Evolutionary conservation across 2,329 filamentous ascomycete genomes (phyloP).

Genomic region (Epichloe gansuensis): DNA sequence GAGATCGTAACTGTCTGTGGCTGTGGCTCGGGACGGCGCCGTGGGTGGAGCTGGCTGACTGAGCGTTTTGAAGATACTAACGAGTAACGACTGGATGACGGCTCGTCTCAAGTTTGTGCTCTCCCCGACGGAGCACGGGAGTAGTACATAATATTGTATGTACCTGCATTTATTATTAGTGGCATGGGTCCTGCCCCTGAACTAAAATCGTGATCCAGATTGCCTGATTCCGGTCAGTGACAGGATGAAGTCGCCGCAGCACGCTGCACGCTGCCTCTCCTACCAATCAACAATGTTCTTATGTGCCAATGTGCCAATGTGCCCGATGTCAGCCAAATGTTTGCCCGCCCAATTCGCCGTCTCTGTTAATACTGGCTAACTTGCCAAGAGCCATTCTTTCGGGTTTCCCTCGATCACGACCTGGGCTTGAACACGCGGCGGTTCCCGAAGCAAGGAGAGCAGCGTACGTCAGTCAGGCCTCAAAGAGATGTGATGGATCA

Average conservation of each 20-base stretch:
- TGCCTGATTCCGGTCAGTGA: background rate
- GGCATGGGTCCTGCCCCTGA: conserved; percentile 6
- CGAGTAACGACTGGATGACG: conserved; percentile 17
- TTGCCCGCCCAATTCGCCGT: background rate
- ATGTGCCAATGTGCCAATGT: background rate
- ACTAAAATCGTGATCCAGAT: conserved; percentile 1
- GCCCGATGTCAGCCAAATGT: background rate
- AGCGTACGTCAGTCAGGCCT: too few species aligned
- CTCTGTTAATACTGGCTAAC: background rate
- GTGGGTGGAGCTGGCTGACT: too few species aligned
- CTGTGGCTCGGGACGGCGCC: conserved; percentile 3
- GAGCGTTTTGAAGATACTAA: background rate
- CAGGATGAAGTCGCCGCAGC: background rate
- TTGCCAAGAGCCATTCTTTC: background rate
- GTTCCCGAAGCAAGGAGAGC: background rate
- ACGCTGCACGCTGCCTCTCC: background rate
- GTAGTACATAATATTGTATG: background rate
- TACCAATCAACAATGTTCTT: background rate
- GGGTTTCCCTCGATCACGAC: too few species aligned
- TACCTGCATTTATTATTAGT: conserved; percentile 13
- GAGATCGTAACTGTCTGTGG: too few species aligned
- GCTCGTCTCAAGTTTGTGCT: conserved; percentile 20
- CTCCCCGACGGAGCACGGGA: background rate
- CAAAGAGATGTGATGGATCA: too few species aligned
- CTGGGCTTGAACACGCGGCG: background rate